Evolutionary conservation across 371 early-diverging fungal species (phyloP).

Genomic region (Lichtheimia corymbifera): DNA sequence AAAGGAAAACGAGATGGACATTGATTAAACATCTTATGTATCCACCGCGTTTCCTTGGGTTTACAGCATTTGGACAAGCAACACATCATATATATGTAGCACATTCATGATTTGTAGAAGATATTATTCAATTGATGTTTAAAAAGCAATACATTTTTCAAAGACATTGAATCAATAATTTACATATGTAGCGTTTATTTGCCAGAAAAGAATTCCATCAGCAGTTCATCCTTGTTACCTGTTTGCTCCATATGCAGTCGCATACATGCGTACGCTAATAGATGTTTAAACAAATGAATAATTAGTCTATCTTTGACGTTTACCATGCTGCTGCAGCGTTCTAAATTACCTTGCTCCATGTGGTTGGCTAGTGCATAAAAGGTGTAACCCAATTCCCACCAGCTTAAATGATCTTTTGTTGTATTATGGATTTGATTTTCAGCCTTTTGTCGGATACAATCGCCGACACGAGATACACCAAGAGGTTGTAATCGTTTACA

Average conservation of each 20-base stretch:
- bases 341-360: not conserved
- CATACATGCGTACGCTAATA: slow-evolving; percentile 13
- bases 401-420: slow-evolving; percentile 2
- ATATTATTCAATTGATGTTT: too few species aligned
- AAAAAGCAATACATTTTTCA: too few species aligned
- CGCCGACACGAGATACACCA: not conserved
- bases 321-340: not conserved
- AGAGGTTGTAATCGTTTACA: not conserved
- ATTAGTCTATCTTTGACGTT: not conserved
- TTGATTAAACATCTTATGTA: not conserved
- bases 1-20: not conserved
- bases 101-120: too few species aligned
- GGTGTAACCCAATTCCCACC: slow-evolving; percentile 15
- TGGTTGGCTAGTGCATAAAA: slow-evolving; percentile 10
- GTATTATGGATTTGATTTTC: not conserved
- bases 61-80: too few species aligned
- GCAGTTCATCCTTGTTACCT: not conserved
- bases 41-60: too few species aligned
- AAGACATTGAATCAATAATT: too few species aligned
- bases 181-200: too few species aligned
- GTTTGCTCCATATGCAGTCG: slow-evolving; percentile 1
- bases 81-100: too few species aligned
- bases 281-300: not conserved
- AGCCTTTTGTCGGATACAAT: not conserved
- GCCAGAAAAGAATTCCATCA: slow-evolving; percentile 1